Percentiles rank a stretch among this genome's conserved stretches.
Evolutionary conservation across 2,329 filamentous ascomycete genomes (phyloP).

Genomic region (Endoconidiophora laricicola): DNA sequence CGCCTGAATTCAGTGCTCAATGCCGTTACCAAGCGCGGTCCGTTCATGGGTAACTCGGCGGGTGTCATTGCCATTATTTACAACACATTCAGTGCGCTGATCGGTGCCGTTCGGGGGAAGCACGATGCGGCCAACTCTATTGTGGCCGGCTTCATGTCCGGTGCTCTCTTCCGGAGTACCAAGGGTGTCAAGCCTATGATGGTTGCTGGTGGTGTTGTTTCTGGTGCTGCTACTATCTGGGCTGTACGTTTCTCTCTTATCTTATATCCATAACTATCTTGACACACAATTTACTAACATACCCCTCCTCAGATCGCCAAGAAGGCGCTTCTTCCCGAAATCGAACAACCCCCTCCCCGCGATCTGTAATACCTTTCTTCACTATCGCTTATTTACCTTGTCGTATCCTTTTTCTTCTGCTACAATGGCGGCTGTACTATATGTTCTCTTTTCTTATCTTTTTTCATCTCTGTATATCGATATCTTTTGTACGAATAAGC

Average conservation of each 20-base stretch:
- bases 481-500: constrained; percentile 12
- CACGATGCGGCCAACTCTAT: constrained; percentile 87
- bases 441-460: constrained; percentile 21
- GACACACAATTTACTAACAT: constrained; percentile 1
- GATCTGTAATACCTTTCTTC: constrained; percentile 9
- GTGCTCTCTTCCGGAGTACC: constrained; percentile 94
- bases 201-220: constrained; percentile 84
- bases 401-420: constrained; percentile 4
- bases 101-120: constrained; percentile 65
- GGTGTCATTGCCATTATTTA: constrained; percentile 93
- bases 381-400: background rate
- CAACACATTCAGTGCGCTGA: constrained; percentile 76
- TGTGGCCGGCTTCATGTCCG: constrained; percentile 67
- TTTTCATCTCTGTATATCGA: background rate
- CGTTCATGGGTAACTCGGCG: constrained; percentile 90
- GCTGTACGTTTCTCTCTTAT: constrained; percentile 47
- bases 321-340: constrained; percentile 12
- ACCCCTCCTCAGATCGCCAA: constrained; percentile 12
- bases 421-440: constrained; percentile 11
- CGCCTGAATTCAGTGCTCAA: constrained; percentile 89
- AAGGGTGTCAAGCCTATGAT: constrained; percentile 80
- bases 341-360: constrained; percentile 10
- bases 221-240: constrained; percentile 71
- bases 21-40: constrained; percentile 78
- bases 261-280: background rate